Base-by-base conservation (phyloP, 2,329 filamentous ascomycete species). In the Fusarium secorum region DNA sequence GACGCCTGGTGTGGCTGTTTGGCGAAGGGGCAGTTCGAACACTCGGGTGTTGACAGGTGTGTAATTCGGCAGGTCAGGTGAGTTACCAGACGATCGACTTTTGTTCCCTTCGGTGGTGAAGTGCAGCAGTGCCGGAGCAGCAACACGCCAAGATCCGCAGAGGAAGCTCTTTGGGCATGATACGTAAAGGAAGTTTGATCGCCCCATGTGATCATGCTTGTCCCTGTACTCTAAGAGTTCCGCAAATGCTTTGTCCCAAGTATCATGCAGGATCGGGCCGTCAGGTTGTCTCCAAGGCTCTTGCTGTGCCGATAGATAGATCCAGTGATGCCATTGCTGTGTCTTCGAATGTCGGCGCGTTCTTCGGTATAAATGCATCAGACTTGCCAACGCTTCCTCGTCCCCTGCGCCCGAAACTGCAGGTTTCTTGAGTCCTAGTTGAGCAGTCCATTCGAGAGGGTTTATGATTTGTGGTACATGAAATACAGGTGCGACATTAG, bases 41-140 rank as follows among this genome's bases (percentile, higher is more conserved):
- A 22, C 38, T 41, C 38, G 38, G 0, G 38, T 22, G 14, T 22
- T 22, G 15, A 41, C 38, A 22, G 3, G 38, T 7, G 38, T 22
- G 38, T 22, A 41, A 17, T 22, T 22, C 5, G 20, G 13, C 7
- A 39, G 5, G 22, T 6, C 8, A 4, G 20, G 13, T 15, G 20
- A n/a, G n/a, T n/a, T n/a, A n/a, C n/a, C n/a, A 10, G 38, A 5
- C 20, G 4, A 22, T 15, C 2, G 38, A 0, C 13, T 39, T 6
- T 4, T 10, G 38, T 41, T 41, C 5, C 38, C 38, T 14, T 41
- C 38, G 2, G 38, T 41, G 4, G 38, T 41, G 9, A 41, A 41
- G 5, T 41, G n/a, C 20, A 41, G 38, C 2, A 41, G 38, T 11
- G 38, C 38, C 0, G 38, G 38, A 22, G 38, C 38, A 17, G 38